A percentile compares a stretch with the other conserved stretches of the same genome.
phyloP scores from a whole-genome alignment of 2,329 filamentous ascomycete genomes.

The Talaromyces marneffei region DNA sequence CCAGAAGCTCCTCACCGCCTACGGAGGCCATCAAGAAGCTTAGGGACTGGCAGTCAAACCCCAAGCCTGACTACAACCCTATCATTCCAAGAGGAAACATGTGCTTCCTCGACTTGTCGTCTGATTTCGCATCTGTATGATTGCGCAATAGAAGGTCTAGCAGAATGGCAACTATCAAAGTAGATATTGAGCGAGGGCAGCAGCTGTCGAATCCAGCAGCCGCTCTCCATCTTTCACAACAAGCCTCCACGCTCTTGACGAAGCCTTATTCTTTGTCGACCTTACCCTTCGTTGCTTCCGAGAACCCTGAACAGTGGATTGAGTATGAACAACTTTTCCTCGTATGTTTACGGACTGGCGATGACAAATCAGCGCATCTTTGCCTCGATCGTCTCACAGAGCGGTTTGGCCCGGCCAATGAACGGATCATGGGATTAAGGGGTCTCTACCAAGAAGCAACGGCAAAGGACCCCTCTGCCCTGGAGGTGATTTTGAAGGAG shows the following conservation, averaged over 20 bases:
- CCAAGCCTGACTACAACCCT: background rate
- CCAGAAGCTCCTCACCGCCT: constrained; percentile 3
- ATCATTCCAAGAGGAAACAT: constrained; percentile 9
- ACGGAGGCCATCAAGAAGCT: background rate
- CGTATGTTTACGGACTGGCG: constrained; percentile 75
- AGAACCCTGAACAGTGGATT: constrained; percentile 76
- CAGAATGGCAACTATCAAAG: constrained; percentile 1
- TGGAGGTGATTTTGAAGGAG: constrained; percentile 65
- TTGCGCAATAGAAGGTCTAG: background rate
- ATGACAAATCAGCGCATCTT: constrained; percentile 69
- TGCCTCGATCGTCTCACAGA: constrained; percentile 69
- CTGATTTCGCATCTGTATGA: background rate
- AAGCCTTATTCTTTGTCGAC: constrained; percentile 22
- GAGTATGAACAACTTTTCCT: constrained; percentile 82
- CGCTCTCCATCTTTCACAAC: constrained; percentile 39
- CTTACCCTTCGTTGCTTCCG: constrained; percentile 49
- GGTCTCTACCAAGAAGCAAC: constrained; percentile 81
- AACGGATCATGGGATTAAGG: constrained; percentile 75
- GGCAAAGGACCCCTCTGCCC: constrained; percentile 58
- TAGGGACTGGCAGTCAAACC: background rate
- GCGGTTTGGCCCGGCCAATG: constrained; percentile 78
- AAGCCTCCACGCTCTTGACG: constrained; percentile 38
- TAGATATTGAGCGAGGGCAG: constrained; percentile 4
- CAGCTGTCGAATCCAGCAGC: constrained; percentile 40
- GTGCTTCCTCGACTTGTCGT: background rate